These are phyloP conservation scores for Peronospora farinosa DNA, from an alignment of 352 stramenopile genomes.

Conservation along the genomic window DNA sequence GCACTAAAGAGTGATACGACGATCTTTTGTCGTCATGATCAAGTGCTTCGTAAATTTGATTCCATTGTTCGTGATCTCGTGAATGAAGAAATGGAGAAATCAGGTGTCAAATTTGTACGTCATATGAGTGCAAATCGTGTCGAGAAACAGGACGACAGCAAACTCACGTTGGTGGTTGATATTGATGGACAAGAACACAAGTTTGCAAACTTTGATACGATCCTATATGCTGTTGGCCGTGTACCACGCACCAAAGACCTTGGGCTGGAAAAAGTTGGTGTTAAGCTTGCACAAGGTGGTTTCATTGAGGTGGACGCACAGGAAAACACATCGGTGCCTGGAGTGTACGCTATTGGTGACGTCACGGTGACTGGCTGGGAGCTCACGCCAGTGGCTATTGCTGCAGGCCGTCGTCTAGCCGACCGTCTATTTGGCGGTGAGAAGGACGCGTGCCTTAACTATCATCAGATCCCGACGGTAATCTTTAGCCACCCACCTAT, in stretches of 20 bases:
- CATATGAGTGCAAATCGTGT: conserved; percentile 40
- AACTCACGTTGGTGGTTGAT: conserved; percentile 43
- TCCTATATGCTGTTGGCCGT: conserved; percentile 83
- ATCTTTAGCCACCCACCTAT: conserved; percentile 95
- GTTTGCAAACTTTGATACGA: conserved; percentile 89
- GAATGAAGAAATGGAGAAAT: conserved; percentile 50
- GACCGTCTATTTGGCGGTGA: conserved; percentile 85
- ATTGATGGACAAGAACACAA: conserved; percentile 51
- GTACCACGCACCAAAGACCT: conserved; percentile 44
- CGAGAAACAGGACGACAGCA: conserved; percentile 34
- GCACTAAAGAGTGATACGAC: conserved; percentile 87
- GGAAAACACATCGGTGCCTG: conserved; percentile 87
- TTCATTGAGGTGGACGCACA: conserved; percentile 90
- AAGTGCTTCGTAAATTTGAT: conserved; percentile 87
- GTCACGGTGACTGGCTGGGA: conserved; percentile 76
- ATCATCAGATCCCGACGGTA: conserved; percentile 90
- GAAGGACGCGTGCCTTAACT: conserved; percentile 70
- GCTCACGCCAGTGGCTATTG: conserved; percentile 86
- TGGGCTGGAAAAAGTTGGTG: conserved; percentile 61
- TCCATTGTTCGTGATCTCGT: conserved; percentile 48
- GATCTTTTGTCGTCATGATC: conserved; percentile 82
- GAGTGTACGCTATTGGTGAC: conserved; percentile 86
- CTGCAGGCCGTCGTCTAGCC: conserved; percentile 69
- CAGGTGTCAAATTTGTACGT: conserved; percentile 41
- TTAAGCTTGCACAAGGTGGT: conserved; percentile 62